These are phyloP conservation scores for Prunus dulcis DNA, from an alignment of 306 rosid species.

Conservation along the genomic window DNA sequence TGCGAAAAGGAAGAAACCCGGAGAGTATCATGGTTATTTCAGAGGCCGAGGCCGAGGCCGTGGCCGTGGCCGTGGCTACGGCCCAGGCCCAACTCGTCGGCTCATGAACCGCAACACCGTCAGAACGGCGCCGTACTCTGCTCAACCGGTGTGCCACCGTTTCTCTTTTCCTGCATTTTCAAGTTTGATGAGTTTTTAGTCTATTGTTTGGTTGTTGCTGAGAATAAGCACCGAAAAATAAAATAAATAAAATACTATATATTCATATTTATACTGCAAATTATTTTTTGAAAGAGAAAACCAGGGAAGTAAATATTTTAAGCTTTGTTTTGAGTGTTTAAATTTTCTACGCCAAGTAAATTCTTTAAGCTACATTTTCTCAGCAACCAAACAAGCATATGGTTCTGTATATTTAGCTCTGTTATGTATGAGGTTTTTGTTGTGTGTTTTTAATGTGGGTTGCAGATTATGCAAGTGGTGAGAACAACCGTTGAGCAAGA, in stretches of 20 bases:
- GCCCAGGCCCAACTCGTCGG: conserved; percentile 29
- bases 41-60: neutral
- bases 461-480: conserved; percentile 8
- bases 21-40: conserved; percentile 3
- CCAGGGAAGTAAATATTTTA: neutral
- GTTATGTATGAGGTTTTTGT: neutral
- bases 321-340: neutral
- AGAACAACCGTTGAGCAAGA: conserved; percentile 1
- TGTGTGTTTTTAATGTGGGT: neutral
- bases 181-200: neutral
- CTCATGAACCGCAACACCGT: conserved; percentile 2
- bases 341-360: neutral
- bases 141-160: conserved; percentile 11
- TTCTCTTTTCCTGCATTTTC: neutral
- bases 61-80: conserved; percentile 19
- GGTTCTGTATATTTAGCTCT: neutral
- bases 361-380: neutral
- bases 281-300: neutral
- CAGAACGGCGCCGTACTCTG: conserved; percentile 22
- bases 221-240: neutral
- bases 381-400: neutral
- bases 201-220: conserved; percentile 1
- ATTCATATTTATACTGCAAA: neutral
- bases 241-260: neutral
- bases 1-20: conserved; percentile 2